A percentile compares a stretch with the other conserved stretches of the same genome.
phyloP scores from a whole-genome alignment of 495 filamentous ascomycete species.

The Zalerion maritima region DNA sequence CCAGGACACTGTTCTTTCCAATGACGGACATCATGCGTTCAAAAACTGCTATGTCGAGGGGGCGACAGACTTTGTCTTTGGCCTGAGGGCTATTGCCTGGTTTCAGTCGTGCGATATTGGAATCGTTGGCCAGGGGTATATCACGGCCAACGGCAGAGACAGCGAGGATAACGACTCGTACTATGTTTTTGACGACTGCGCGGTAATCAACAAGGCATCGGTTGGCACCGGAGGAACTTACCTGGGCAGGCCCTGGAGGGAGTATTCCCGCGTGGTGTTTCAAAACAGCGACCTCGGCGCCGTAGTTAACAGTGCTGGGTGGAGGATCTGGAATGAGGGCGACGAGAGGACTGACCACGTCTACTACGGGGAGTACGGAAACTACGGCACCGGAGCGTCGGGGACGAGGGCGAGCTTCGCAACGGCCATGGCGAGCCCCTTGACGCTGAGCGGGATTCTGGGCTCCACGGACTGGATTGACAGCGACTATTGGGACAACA shows the following conservation, averaged over 20 bases:
- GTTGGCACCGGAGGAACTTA: slow-evolving; percentile 27
- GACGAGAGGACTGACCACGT: slow-evolving; percentile 30
- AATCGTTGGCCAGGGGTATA: slow-evolving; percentile 27
- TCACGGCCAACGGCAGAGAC: slow-evolving; percentile 38
- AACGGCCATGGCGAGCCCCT: slow-evolving; percentile 17
- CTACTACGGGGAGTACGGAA: slow-evolving; percentile 35
- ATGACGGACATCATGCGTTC: slow-evolving; percentile 34
- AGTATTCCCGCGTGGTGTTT: slow-evolving; percentile 37
- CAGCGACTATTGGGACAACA: slow-evolving; percentile 8
- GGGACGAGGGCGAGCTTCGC: slow-evolving; percentile 38
- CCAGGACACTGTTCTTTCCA: slow-evolving; percentile 35
- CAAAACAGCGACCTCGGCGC: slow-evolving; percentile 30
- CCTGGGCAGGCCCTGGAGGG: slow-evolving; percentile 39
- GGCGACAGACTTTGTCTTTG: slow-evolving; percentile 40
- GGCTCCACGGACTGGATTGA: slow-evolving; percentile 25
- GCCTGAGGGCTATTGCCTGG: slow-evolving; percentile 36
- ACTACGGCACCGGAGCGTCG: slow-evolving; percentile 30
- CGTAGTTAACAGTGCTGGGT: slow-evolving; percentile 37
- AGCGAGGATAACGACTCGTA: slow-evolving; percentile 29
- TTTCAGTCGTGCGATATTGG: slow-evolving; percentile 35
- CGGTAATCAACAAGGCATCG: slow-evolving; percentile 36
- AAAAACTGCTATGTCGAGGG: slow-evolving; percentile 31
- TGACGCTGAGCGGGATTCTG: slow-evolving; percentile 29
- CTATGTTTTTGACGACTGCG: no score
- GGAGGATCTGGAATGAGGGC: slow-evolving; percentile 29